A percentile compares a stretch with the other conserved stretches of the same genome.
Conservation (phyloP, 2,329 filamentous ascomycete genomes). For the Davidsoniella eucalypti region DNA sequence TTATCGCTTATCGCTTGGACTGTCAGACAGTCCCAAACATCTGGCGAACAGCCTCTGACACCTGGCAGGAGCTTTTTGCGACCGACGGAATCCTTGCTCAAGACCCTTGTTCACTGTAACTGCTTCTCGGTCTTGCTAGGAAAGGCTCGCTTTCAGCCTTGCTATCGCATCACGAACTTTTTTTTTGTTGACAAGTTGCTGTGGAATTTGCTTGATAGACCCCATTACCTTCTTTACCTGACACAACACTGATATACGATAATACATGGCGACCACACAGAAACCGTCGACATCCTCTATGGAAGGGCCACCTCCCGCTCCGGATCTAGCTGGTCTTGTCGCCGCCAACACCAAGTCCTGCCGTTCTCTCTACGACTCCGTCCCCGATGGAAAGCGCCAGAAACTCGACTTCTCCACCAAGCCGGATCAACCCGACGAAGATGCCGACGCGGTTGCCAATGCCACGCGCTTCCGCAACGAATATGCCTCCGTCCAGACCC, state of each 20-base stretch:
- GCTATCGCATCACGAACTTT: background rate
- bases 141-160: background rate
- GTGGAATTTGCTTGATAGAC: background rate
- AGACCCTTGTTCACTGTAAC: too few relatives aligned
- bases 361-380: slow-evolving; percentile 12
- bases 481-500: slow-evolving; percentile 60
- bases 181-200: background rate
- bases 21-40: too few relatives aligned
- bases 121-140: too few relatives aligned
- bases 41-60: too few relatives aligned
- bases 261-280: background rate
- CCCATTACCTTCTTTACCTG: too few relatives aligned
- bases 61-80: too few relatives aligned
- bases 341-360: slow-evolving; percentile 11
- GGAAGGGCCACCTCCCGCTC: slow-evolving; percentile 6
- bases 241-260: too few relatives aligned
- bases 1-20: too few relatives aligned
- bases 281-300: slow-evolving; percentile 1
- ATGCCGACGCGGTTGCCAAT: slow-evolving; percentile 15
- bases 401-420: slow-evolving; percentile 21
- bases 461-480: slow-evolving; percentile 47
- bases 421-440: background rate
- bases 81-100: too few relatives aligned
- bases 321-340: slow-evolving; percentile 11
- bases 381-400: slow-evolving; percentile 22